These are phyloP conservation scores for Primulina eburnea DNA, from an alignment of 257 asterid species.

Conservation along the genomic window DNA sequence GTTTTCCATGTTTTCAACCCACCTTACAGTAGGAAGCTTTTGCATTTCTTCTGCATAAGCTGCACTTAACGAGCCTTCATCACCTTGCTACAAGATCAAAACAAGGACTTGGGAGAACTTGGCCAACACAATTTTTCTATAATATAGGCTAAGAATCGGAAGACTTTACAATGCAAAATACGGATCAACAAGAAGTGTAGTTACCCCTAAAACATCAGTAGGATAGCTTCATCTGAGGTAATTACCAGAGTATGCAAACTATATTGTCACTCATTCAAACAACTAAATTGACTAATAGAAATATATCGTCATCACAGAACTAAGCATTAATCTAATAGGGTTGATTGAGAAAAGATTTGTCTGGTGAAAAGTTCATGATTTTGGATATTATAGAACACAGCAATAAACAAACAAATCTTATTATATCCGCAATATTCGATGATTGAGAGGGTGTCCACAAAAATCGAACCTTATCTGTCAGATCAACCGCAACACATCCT, in stretches of 20 bases:
- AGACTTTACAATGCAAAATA: conserved; percentile 13
- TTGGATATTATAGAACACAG: conserved; percentile 6
- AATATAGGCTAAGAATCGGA: conserved; percentile 18
- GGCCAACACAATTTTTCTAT: conserved; percentile 5
- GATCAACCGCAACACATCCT: conserved; percentile 76
- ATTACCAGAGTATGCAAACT: neutral
- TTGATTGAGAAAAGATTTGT: neutral
- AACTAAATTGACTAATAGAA: neutral
- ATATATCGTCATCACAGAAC: conserved; percentile 8
- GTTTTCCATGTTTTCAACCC: conserved; percentile 11
- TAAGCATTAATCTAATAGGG: conserved; percentile 12
- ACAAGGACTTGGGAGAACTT: conserved; percentile 11
- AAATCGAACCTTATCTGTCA: conserved; percentile 74
- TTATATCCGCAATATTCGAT: conserved; percentile 15
- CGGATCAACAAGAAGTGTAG: neutral
- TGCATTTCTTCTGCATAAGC: conserved; percentile 78
- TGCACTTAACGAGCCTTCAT: conserved; percentile 70
- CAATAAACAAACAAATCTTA: conserved; percentile 1
- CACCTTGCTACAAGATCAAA: conserved; percentile 71
- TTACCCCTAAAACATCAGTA: neutral
- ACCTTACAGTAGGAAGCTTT: conserved; percentile 76
- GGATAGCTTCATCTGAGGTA: too few species aligned
- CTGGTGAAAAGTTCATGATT: conserved; percentile 5
- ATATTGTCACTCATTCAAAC: conserved; percentile 1
- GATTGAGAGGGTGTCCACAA: conserved; percentile 17